Percentiles rank a stretch among this genome's conserved stretches.
These are phyloP conservation scores for Aspergillus bridgeri DNA, from an alignment of 495 filamentous ascomycete genomes.

Conservation along the genomic window DNA sequence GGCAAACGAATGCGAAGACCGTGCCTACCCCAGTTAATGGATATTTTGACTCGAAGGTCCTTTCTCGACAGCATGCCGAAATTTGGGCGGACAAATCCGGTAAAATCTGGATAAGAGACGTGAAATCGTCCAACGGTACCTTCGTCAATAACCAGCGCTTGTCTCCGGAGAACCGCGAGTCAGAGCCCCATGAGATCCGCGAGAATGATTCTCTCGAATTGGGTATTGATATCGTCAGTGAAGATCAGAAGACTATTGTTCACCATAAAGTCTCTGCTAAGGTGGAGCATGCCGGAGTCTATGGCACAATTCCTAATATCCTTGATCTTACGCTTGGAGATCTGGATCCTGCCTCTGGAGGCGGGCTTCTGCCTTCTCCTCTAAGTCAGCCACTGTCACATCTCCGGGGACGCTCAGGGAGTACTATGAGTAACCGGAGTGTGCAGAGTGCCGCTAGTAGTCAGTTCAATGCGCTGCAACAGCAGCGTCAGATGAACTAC, in stretches of 20 bases:
- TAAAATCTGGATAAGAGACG: constrained; percentile 93
- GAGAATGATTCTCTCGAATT: constrained; percentile 87
- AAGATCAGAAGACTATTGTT: constrained; percentile 96
- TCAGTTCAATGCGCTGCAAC: constrained; percentile 56
- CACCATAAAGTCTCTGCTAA: constrained; percentile 97
- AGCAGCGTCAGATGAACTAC: constrained; percentile 68
- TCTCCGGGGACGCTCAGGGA: constrained; percentile 68
- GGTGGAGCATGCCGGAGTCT: constrained; percentile 87
- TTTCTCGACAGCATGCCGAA: constrained; percentile 94
- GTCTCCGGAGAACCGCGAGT: constrained; percentile 90
- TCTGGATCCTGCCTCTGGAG: constrained; percentile 67
- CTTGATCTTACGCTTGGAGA: constrained; percentile 89
- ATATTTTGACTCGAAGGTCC: constrained; percentile 96
- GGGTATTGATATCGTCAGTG: constrained; percentile 96
- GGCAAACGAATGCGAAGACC: constrained; percentile 95
- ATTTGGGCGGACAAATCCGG: constrained; percentile 88
- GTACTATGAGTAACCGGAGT: constrained; percentile 60
- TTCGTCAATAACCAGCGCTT: constrained; percentile 93
- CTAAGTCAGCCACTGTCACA: constrained; percentile 54
- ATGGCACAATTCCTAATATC: constrained; percentile 62
- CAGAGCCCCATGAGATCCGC: constrained; percentile 86
- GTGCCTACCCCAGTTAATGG: constrained; percentile 85
- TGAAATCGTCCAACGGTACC: constrained; percentile 97
- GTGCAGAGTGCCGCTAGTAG: constrained; percentile 53
- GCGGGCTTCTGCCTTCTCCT: constrained; percentile 61